These are phyloP conservation scores for Lachnellula occidentalis DNA, from an alignment of 2,329 filamentous ascomycete species.

Conservation along the genomic window DNA sequence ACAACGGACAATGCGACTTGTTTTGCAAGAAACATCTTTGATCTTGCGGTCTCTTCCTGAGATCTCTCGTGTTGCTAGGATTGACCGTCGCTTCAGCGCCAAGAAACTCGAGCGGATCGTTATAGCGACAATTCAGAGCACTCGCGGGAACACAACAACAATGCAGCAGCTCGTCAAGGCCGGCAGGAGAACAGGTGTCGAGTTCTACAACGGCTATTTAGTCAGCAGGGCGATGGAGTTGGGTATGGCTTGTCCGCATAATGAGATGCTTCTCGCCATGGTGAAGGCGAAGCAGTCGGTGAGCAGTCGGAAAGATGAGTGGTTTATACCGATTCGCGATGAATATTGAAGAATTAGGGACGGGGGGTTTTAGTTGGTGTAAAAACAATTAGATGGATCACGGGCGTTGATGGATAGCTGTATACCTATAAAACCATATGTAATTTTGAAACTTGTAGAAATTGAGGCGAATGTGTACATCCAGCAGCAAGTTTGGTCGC, in stretches of 20 bases:
- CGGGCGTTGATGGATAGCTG: background rate
- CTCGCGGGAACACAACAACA: conserved; percentile 45
- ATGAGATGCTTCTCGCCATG: conserved; percentile 66
- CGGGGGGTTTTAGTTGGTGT: background rate
- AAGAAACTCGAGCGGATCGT: conserved; percentile 58
- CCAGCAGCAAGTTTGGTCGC: background rate
- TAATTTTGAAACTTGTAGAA: background rate
- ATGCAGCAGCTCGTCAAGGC: conserved; percentile 62
- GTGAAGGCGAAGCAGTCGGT: conserved; percentile 61
- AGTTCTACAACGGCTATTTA: conserved; percentile 87
- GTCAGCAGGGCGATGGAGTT: conserved; percentile 65
- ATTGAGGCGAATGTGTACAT: background rate
- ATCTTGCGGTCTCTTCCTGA: conserved; percentile 75
- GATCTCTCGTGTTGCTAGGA: conserved; percentile 50
- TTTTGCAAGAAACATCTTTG: conserved; percentile 68
- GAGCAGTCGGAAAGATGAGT: conserved; percentile 20
- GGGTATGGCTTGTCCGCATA: conserved; percentile 66
- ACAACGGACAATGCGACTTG: conserved; percentile 59
- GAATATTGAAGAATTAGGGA: background rate
- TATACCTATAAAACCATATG: background rate
- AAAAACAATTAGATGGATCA: background rate
- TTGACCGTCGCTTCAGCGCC: conserved; percentile 50
- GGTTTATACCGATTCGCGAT: conserved; percentile 26
- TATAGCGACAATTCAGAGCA: conserved; percentile 47
- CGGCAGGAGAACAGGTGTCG: conserved; percentile 66